These are phyloP conservation scores for Plectosphaerella cucumerina DNA, from an alignment of 2,329 filamentous ascomycete species.

Conservation along the genomic window DNA sequence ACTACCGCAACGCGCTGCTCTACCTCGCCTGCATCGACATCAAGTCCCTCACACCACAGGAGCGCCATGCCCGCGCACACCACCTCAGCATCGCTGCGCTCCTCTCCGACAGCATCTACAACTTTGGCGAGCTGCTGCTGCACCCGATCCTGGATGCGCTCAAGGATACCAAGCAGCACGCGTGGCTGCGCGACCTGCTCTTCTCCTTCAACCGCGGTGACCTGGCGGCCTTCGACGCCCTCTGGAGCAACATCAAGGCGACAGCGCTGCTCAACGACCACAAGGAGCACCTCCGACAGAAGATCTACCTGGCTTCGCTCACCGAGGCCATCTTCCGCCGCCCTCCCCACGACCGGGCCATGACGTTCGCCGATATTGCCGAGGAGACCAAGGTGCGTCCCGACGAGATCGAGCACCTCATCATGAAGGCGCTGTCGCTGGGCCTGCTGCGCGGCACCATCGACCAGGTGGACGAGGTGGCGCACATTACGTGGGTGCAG, in stretches of 20 bases:
- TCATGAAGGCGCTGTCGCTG: slow-evolving; percentile 98
- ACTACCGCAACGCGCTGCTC: slow-evolving; percentile 95
- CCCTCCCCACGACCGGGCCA: slow-evolving; percentile 89
- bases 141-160: slow-evolving; percentile 93
- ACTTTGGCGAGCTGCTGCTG: slow-evolving; percentile 97
- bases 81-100: slow-evolving; percentile 90
- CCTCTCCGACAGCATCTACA: slow-evolving; percentile 94
- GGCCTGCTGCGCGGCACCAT: slow-evolving; percentile 88
- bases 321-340: slow-evolving; percentile 96
- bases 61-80: slow-evolving; percentile 81
- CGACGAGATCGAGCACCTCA: slow-evolving; percentile 92
- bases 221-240: slow-evolving; percentile 77
- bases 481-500: slow-evolving; percentile 97
- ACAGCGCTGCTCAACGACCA: slow-evolving; percentile 78
- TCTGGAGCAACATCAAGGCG: slow-evolving; percentile 75
- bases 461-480: slow-evolving; percentile 91
- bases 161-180: slow-evolving; percentile 61
- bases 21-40: slow-evolving; percentile 96
- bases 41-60: slow-evolving; percentile 64
- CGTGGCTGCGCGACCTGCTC: slow-evolving; percentile 92
- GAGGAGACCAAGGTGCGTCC: slow-evolving; percentile 87
- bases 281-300: slow-evolving; percentile 83
- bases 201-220: slow-evolving; percentile 98
- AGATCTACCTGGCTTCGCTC: slow-evolving; percentile 94
- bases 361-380: slow-evolving; percentile 85